Evolutionary conservation across 352 stramenopile genomes (phyloP).

Genomic region (Thalassiosira allenii): DNA sequence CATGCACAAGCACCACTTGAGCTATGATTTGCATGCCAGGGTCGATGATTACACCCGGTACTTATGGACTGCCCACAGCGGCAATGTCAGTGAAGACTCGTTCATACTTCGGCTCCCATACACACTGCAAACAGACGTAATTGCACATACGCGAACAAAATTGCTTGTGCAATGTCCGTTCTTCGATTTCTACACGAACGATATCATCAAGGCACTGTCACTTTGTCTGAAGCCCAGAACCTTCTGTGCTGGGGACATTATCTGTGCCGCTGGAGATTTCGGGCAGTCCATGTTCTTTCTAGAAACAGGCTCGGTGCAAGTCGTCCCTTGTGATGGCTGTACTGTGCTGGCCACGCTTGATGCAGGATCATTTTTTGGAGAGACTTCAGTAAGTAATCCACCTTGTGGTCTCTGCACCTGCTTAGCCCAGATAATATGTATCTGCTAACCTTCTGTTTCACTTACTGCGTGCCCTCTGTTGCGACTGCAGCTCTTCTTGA

Average conservation of each 20-base stretch:
- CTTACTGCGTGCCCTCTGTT: too few species aligned
- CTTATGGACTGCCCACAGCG: conserved; percentile 56
- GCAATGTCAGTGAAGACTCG: conserved; percentile 53
- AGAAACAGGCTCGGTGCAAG: conserved; percentile 59
- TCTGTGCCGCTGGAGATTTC: conserved; percentile 76
- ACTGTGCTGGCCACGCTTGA: conserved; percentile 75
- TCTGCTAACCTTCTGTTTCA: too few species aligned
- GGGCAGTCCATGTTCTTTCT: conserved; percentile 77
- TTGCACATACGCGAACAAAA: conserved; percentile 43
- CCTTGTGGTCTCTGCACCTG: neutral
- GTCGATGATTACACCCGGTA: conserved; percentile 70
- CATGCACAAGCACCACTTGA: conserved; percentile 68
- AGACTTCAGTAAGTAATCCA: conserved; percentile 50
- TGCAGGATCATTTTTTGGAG: conserved; percentile 73
- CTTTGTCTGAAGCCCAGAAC: conserved; percentile 62
- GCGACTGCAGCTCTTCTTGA: conserved; percentile 73
- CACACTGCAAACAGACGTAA: conserved; percentile 66
- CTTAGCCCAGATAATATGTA: too few species aligned
- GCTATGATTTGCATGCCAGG: conserved; percentile 46
- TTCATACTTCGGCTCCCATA: conserved; percentile 68
- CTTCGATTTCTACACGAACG: conserved; percentile 73
- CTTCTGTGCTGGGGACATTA: conserved; percentile 71
- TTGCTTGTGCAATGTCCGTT: conserved; percentile 71
- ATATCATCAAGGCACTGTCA: conserved; percentile 74
- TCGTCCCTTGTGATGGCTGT: conserved; percentile 57